These are phyloP conservation scores for Verticillium zaregamsianum DNA, from an alignment of 2,329 filamentous ascomycete genomes.

Conservation along the genomic window DNA sequence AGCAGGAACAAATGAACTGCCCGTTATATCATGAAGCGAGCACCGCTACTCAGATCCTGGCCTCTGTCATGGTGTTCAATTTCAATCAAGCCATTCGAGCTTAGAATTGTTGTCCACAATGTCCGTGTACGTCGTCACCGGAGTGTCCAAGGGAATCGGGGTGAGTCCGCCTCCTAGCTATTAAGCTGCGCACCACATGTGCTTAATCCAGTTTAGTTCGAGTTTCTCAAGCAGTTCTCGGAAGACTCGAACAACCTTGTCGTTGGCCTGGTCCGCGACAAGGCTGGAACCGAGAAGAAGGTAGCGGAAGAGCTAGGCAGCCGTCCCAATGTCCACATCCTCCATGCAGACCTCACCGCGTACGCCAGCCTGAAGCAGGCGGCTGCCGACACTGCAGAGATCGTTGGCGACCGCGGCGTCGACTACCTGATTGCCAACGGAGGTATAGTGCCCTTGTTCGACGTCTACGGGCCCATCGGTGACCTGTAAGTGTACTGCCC, in stretches of 20 bases:
- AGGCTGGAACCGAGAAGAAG: constrained; percentile 36
- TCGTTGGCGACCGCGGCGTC: constrained; percentile 30
- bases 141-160: constrained; percentile 13
- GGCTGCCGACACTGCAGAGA: constrained; percentile 18
- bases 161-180: constrained; percentile 5
- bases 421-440: constrained; percentile 53
- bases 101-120: constrained; percentile 1
- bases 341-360: constrained; percentile 40
- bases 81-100: not conserved
- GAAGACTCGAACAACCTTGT: constrained; percentile 33
- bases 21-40: not conserved
- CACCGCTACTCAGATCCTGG: not conserved
- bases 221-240: constrained; percentile 39
- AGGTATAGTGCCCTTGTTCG: constrained; percentile 25
- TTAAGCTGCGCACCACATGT: not conserved
- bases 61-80: not conserved
- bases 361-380: constrained; percentile 30
- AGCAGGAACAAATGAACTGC: not conserved
- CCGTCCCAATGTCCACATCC: constrained; percentile 30
- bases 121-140: constrained; percentile 15
- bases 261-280: constrained; percentile 44
- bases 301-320: constrained; percentile 32
- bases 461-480: constrained; percentile 26
- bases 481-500: constrained; percentile 26
- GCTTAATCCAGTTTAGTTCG: constrained; percentile 31